A percentile compares a stretch with the other conserved stretches of the same genome.
phyloP scores from a whole-genome alignment of 306 rosid species.

The Quillaja saponaria region DNA sequence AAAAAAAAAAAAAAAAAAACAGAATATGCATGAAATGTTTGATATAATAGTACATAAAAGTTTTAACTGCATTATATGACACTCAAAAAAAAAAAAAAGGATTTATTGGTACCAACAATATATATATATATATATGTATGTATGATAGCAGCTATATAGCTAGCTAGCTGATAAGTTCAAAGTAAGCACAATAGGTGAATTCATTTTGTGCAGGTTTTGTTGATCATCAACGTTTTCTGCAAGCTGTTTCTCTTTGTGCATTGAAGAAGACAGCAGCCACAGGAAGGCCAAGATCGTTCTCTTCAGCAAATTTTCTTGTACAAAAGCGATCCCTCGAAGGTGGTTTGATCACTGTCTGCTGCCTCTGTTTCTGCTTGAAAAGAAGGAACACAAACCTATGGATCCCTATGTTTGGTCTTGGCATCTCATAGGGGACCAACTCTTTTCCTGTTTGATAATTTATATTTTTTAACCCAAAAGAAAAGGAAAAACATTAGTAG shows the following conservation, averaged over 20 bases:
- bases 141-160: no score
- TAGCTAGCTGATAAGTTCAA: no score
- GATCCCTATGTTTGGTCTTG: constrained; percentile 82
- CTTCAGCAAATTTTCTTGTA: constrained; percentile 55
- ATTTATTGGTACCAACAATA: no score
- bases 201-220: no score
- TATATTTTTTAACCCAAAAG: not conserved
- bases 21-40: no score
- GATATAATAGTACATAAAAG: no score
- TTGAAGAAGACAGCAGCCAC: constrained; percentile 91
- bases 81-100: no score
- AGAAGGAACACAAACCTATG: constrained; percentile 84
- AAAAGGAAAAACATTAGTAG: not conserved
- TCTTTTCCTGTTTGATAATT: constrained; percentile 54
- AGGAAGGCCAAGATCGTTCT: constrained; percentile 68
- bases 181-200: no score
- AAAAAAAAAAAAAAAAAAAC: no score
- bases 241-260: constrained; percentile 88
- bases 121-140: no score
- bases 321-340: constrained; percentile 64
- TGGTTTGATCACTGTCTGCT: constrained; percentile 40
- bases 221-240: constrained; percentile 59
- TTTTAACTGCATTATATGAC: no score
- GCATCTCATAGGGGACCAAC: constrained; percentile 68
- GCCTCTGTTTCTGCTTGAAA: constrained; percentile 70